phyloP scores from a whole-genome alignment of 2,329 filamentous ascomycete genomes.

The Didymella exigua region DNA sequence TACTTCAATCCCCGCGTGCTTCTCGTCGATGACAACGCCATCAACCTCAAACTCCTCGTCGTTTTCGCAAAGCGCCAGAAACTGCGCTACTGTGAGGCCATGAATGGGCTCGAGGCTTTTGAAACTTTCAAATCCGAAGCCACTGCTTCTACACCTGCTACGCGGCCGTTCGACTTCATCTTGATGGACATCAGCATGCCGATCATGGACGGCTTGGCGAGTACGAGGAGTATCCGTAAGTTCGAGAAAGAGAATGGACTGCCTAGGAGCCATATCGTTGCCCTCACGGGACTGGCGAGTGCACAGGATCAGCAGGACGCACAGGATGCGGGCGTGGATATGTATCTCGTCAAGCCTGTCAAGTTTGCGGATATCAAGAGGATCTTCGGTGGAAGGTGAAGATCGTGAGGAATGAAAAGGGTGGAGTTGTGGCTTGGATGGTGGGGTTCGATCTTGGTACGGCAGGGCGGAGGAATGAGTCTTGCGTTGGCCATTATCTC shows the following conservation, averaged over 20 bases:
- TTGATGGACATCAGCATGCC: slow-evolving; percentile 47
- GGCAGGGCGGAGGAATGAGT: background rate
- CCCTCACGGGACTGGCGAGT: slow-evolving; percentile 47
- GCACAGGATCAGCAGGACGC: slow-evolving; percentile 44
- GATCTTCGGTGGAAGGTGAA: slow-evolving; percentile 25
- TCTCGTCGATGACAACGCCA: slow-evolving; percentile 44
- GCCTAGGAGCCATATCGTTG: slow-evolving; percentile 37
- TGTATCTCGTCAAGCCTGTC: slow-evolving; percentile 49
- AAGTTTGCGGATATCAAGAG: slow-evolving; percentile 43
- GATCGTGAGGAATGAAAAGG: background rate
- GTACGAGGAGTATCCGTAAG: slow-evolving; percentile 37
- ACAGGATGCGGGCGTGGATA: slow-evolving; percentile 44
- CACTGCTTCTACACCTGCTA: slow-evolving; percentile 17
- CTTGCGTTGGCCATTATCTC: too few relatives aligned
- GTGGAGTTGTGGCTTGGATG: background rate
- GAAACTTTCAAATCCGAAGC: slow-evolving; percentile 32
- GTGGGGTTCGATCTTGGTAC: background rate
- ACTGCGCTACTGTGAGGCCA: slow-evolving; percentile 35
- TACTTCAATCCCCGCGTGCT: slow-evolving; percentile 41
- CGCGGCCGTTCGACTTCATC: slow-evolving; percentile 38
- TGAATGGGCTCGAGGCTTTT: slow-evolving; percentile 43
- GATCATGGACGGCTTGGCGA: slow-evolving; percentile 49
- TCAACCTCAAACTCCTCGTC: slow-evolving; percentile 45
- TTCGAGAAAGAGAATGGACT: slow-evolving; percentile 34
- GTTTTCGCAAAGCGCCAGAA: slow-evolving; percentile 50